Base-by-base conservation (phyloP, 805 yeast species). In the Maudiozyma turicensis region DNA sequence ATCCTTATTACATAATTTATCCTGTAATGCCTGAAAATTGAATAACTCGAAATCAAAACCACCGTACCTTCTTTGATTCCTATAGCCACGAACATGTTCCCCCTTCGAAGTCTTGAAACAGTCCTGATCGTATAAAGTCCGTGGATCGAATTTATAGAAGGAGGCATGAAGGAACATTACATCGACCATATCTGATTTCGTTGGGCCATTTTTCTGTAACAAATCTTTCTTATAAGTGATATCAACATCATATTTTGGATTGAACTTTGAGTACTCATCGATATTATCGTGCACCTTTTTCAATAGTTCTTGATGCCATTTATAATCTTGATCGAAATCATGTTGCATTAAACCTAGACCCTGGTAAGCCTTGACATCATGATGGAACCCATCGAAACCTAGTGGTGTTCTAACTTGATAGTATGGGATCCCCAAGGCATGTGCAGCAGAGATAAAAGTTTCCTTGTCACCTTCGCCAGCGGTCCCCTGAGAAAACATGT, bases 401-500 rank as follows among this genome's bases (percentile, higher is more conserved):
- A 43, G 6, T 2, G 14, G 15, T 30, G 65, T 56, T 49, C 66
- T 63, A 5, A 75, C 72, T 62, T 81, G 86, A 62, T 72, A 74
- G 61, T 70, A 78, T 1, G 76, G 72, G 44, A 69, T 64, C 0
- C 63, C 54, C 56, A 74, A 56, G 0, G 69, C 82, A 38, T 72
- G 70, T 2, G 86, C 82, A 0, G 86, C 86, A 1, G 82, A 75
- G 14, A 78, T 76, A 58, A 84, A 83, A 0, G 90, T 82, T 54
- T 84, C 90, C 58, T 84, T 84, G 60, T 84, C 91, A 48, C 90
- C 90, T 63, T 83, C 84, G 15, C 90, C 91, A 1, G 87, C 85
- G 37, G 80, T 74, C 9, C 87, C 88, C 62, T 84, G 93, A 0
- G 86, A 78, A 53, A 84, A 67, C 45, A 84, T 64, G 28, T 83